Conservation (phyloP, 768 basidiomycete genomes). For the Collybia sp. region DNA sequence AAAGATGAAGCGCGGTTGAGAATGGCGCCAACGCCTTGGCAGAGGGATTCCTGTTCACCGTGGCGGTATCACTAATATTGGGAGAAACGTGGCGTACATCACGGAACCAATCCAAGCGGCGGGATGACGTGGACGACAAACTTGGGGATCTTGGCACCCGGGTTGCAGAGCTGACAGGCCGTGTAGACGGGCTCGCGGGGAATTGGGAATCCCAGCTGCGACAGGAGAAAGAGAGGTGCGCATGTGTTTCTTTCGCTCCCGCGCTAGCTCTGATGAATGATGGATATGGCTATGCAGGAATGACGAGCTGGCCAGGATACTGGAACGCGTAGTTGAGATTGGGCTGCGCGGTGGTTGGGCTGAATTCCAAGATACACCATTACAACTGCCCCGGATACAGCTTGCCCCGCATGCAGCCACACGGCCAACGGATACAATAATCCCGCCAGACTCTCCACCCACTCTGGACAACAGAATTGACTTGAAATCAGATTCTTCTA, state of each 20-base stretch:
- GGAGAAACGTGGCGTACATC: slow-evolving; percentile 77
- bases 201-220: slow-evolving; percentile 38
- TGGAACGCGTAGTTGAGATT: slow-evolving; percentile 66
- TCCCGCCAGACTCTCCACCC: neutral
- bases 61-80: slow-evolving; percentile 69
- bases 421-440: neutral
- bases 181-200: slow-evolving; percentile 33
- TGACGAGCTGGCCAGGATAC: slow-evolving; percentile 60
- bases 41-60: slow-evolving; percentile 79
- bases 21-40: slow-evolving; percentile 83
- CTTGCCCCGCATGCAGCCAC: neutral
- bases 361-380: slow-evolving; percentile 57
- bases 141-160: slow-evolving; percentile 51
- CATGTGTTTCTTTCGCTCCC: slow-evolving; percentile 7
- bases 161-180: slow-evolving; percentile 40
- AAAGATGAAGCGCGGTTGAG: slow-evolving; percentile 62
- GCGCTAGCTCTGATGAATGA: neutral
- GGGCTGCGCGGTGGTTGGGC: slow-evolving; percentile 60
- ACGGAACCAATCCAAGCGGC: slow-evolving; percentile 62
- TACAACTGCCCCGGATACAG: slow-evolving; percentile 41
- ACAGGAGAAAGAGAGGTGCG: slow-evolving; percentile 43
- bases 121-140: slow-evolving; percentile 68
- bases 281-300: slow-evolving; percentile 34
- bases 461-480: neutral
- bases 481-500: too few relatives aligned